A percentile compares a stretch with the other conserved stretches of the same genome.
These are phyloP conservation scores for Eucalyptus caleyi DNA, from an alignment of 345 rosid species.

Conservation along the genomic window DNA sequence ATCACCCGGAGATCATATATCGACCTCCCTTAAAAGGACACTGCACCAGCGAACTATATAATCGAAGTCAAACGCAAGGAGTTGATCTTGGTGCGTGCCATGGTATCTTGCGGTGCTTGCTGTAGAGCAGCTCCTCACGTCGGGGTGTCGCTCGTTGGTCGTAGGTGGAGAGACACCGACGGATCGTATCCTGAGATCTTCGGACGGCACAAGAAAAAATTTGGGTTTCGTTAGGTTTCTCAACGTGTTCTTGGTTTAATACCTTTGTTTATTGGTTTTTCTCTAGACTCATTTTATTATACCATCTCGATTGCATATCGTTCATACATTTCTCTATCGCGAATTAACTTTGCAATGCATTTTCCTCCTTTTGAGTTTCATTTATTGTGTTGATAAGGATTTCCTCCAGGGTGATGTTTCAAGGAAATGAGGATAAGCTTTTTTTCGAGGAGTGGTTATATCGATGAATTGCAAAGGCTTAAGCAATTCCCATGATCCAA, in stretches of 20 bases:
- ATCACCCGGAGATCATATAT: not conserved
- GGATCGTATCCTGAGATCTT: not conserved
- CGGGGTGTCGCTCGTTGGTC: not conserved
- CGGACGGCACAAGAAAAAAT: not conserved
- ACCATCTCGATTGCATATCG: not conserved
- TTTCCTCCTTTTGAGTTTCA: not conserved
- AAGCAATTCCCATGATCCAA: not conserved
- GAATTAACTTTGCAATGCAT: not conserved
- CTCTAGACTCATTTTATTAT: not conserved
- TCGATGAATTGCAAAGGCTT: not conserved
- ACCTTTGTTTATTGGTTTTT: not conserved
- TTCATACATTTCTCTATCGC: fast-evolving
- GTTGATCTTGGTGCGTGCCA: not conserved
- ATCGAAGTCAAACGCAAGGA: not conserved
- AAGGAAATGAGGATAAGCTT: not conserved
- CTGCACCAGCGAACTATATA: not conserved
- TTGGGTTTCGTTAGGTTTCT: not conserved
- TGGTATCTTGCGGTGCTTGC: not conserved
- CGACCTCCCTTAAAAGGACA: not conserved
- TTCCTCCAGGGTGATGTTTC: not conserved
- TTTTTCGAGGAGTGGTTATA: not conserved
- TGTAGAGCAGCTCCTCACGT: not conserved
- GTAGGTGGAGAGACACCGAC: not conserved
- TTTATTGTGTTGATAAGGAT: not conserved
- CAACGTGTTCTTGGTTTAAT: not conserved